Base-by-base conservation (phyloP, 163 green algal species). In the Trebouxia gelatinosa region DNA sequence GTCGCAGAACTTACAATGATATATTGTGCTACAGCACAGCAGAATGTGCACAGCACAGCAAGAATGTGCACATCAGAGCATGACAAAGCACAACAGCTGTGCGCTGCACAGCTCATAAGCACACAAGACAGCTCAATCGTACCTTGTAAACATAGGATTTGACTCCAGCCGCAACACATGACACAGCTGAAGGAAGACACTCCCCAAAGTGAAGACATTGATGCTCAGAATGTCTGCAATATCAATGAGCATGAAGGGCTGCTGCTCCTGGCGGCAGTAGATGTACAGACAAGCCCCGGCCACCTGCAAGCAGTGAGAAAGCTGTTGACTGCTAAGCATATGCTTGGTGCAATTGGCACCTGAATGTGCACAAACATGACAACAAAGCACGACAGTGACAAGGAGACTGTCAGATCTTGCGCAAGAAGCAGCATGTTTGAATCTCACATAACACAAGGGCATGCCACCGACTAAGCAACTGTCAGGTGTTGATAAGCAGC, bases 161-260 rank as follows among this genome's bases (percentile, higher is more conserved):
- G 70, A 23, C 39, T 81, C 71, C 17, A 83, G 38, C 16, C 61
- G 57, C 48, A 83, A 61, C 58, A 74, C 21, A 16, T 50, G 38
- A 38, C 61, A 77, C 32, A 83, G 31, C 61, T 83, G 58, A 28
- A 83, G 71, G 37, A 83, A 98, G 7, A 97, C 92, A 6, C 82
- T 87, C 19, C 93, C 93, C 46, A 98, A 86, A 3, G 87, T 77
- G 80, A 92, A 98, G 7, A 96, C 86, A 67, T 94, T 95, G 65
- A 98, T 75, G 77, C 85, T 86, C 59, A 96, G 82, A 32, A 79
- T 72, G 80, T 98, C 94, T 29, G 82, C 89, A 82, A 98, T 98
- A 87, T 99, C 96, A 65, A 99, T 98, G 43, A 99, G 91, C 90
- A 99, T 95, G 88, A 96, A 98, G 59, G 96, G 94, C 82, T 95